These are phyloP conservation scores for Auricularia sp. DNA, from an alignment of 768 basidiomycete species.

Conservation along the genomic window DNA sequence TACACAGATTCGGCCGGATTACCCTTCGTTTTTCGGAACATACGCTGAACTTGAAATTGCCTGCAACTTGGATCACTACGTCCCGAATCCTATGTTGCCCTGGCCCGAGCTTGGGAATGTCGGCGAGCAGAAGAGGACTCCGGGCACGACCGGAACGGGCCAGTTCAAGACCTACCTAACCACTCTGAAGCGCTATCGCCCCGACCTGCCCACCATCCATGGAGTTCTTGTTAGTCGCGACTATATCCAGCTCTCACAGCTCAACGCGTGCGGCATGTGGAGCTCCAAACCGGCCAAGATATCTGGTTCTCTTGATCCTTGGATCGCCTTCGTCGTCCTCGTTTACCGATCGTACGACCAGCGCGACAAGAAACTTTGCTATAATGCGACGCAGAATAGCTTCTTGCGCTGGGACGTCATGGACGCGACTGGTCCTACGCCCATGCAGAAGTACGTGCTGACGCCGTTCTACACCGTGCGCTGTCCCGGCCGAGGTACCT, in stretches of 20 bases:
- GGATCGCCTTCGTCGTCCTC: neutral
- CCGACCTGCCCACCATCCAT: neutral
- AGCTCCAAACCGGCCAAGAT: neutral
- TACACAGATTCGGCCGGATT: too few species aligned
- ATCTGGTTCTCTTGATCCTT: neutral
- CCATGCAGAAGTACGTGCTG: neutral
- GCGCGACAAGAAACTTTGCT: neutral
- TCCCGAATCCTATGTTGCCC: too few species aligned
- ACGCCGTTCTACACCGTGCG: neutral
- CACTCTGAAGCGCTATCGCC: neutral
- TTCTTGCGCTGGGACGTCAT: neutral
- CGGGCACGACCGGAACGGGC: too few species aligned
- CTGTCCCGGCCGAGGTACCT: neutral
- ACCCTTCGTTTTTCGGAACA: too few species aligned
- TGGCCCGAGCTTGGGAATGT: too few species aligned
- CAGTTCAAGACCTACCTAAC: neutral
- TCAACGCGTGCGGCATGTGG: neutral
- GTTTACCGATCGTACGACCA: neutral
- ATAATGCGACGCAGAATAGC: neutral
- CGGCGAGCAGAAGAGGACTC: too few species aligned
- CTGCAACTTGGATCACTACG: too few species aligned
- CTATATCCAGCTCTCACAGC: neutral
- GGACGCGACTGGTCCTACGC: neutral
- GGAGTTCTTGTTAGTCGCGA: neutral
- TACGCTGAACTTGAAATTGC: too few species aligned